Conservation (phyloP, 148 eudicot species). For the Rhododendron ferrugineum region DNA sequence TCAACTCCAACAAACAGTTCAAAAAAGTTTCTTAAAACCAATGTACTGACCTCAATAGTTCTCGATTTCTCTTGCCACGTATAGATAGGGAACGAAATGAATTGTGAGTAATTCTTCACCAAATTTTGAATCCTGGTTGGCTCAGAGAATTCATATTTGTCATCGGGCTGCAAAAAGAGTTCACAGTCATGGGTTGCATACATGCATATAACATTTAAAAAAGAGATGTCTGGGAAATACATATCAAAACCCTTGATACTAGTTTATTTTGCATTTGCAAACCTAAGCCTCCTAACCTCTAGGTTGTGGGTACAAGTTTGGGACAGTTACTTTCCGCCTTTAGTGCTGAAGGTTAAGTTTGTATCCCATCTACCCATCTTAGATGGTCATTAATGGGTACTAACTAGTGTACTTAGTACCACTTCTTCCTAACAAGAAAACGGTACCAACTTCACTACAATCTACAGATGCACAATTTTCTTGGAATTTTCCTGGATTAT, state of each 20-base stretch:
- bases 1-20: neutral
- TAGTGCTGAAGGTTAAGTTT: neutral
- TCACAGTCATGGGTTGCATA: neutral
- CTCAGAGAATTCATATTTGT: slow-evolving; percentile 89
- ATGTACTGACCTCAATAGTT: slow-evolving; percentile 66
- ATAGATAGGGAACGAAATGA: slow-evolving; percentile 81
- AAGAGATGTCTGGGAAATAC: neutral
- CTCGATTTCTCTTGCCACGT: slow-evolving; percentile 97
- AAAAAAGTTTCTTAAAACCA: neutral
- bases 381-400: neutral
- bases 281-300: neutral
- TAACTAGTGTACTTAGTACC: neutral
- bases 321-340: neutral
- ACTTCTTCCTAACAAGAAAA: neutral
- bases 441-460: neutral
- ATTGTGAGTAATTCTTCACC: slow-evolving; percentile 94
- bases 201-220: too few relatives aligned
- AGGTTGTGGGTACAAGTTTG: neutral
- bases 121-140: slow-evolving; percentile 65
- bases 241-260: neutral
- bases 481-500: neutral
- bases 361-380: neutral
- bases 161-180: slow-evolving; percentile 74
- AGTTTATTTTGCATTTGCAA: neutral
- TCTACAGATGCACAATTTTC: neutral